Percentiles rank a stretch among this genome's conserved stretches.
These are phyloP conservation scores for Ascochyta rabiei DNA, from an alignment of 2,329 filamentous ascomycete genomes.

Conservation along the genomic window DNA sequence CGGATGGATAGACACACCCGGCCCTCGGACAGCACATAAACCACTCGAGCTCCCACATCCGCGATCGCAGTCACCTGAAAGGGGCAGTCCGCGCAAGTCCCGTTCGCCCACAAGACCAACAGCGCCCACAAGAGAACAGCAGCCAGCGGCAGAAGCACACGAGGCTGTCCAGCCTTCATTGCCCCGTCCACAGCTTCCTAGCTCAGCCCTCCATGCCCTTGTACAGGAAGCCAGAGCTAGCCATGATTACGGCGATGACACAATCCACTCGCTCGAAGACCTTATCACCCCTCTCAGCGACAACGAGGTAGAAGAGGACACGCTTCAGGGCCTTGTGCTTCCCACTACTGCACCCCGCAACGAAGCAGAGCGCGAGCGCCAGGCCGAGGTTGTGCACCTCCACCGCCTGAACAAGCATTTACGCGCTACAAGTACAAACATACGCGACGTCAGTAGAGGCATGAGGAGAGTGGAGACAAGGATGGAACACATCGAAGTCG, in stretches of 20 bases:
- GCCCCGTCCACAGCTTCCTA: conserved; percentile 35
- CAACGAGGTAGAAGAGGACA: conserved; percentile 42
- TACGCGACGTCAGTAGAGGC: conserved; percentile 53
- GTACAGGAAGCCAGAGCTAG: conserved; percentile 46
- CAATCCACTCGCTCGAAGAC: conserved; percentile 55
- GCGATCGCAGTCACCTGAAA: conserved; percentile 26
- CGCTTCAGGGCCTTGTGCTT: conserved; percentile 36
- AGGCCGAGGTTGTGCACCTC: conserved; percentile 51
- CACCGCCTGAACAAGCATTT: conserved; percentile 52
- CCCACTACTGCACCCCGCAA: conserved; percentile 40
- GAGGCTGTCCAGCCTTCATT: background rate
- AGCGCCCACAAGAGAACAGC: conserved; percentile 5
- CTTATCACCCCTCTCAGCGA: conserved; percentile 44
- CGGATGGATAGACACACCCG: conserved; percentile 57
- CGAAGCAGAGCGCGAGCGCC: conserved; percentile 50
- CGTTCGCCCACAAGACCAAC: conserved; percentile 16
- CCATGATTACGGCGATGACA: conserved; percentile 53
- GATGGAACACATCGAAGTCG: conserved; percentile 44
- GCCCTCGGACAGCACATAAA: conserved; percentile 30
- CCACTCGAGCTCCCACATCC: conserved; percentile 10
- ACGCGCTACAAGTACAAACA: conserved; percentile 48
- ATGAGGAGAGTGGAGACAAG: conserved; percentile 50
- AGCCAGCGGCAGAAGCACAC: conserved; percentile 1
- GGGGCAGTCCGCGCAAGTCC: conserved; percentile 23
- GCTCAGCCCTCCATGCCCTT: conserved; percentile 49